phyloP scores from a whole-genome alignment of 1,139 yeast species.

The Debaryomyces udenii region DNA sequence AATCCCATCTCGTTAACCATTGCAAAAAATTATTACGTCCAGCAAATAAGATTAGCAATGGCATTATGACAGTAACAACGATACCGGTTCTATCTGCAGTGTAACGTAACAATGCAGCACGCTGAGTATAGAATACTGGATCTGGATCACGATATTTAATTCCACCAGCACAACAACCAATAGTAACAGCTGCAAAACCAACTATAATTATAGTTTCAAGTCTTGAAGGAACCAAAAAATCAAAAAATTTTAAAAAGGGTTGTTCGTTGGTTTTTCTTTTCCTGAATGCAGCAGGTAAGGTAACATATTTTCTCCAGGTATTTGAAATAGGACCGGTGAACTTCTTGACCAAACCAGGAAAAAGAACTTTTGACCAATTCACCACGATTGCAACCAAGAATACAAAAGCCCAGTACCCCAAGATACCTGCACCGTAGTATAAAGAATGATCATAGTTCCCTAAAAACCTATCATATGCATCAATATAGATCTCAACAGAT shows the following conservation, averaged over 20 bases:
- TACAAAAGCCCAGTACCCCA: conserved; percentile 54
- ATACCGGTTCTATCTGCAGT: conserved; percentile 39
- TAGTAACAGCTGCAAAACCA: conserved; percentile 48
- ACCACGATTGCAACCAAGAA: conserved; percentile 41
- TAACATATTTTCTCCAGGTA: conserved; percentile 30
- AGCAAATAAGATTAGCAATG: conserved; percentile 43
- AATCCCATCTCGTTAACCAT: conserved; percentile 45
- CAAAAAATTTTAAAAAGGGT: conserved; percentile 22
- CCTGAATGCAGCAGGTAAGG: conserved; percentile 33
- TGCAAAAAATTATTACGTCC: conserved; percentile 47
- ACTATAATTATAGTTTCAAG: conserved; percentile 29
- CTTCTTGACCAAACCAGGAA: conserved; percentile 27
- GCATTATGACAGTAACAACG: conserved; percentile 32
- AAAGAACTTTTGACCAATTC: conserved; percentile 42
- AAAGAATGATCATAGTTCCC: conserved; percentile 44
- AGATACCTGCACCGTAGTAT: conserved; percentile 49
- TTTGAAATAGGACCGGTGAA: conserved; percentile 28
- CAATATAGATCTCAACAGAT: conserved; percentile 17
- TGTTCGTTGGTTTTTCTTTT: conserved; percentile 29
- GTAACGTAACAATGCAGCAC: conserved; percentile 28
- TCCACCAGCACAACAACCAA: conserved; percentile 37
- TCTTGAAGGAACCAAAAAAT: conserved; percentile 32
- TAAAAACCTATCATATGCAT: conserved; percentile 30
- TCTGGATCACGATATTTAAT: conserved; percentile 25
- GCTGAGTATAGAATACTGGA: conserved; percentile 23